These are phyloP conservation scores for Thelonectria discophora DNA, from an alignment of 2,329 filamentous ascomycete species.

Conservation along the genomic window DNA sequence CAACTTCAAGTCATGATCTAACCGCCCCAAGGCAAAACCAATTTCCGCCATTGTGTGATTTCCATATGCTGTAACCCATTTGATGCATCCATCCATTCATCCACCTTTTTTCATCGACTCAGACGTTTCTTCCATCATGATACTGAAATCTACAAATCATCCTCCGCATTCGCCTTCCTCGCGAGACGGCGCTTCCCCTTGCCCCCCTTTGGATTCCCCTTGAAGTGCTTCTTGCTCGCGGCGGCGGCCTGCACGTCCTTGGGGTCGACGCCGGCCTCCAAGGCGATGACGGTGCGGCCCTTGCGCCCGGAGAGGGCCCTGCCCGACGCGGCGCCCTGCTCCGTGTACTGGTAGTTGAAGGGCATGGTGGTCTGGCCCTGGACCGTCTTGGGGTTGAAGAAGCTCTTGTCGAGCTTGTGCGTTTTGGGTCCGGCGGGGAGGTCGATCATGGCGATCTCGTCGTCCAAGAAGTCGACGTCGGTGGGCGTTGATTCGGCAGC, in stretches of 20 bases:
- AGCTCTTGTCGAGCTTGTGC: conserved; percentile 81
- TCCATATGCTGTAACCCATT: conserved; percentile 59
- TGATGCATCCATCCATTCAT: conserved; percentile 56
- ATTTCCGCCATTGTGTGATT: conserved; percentile 30
- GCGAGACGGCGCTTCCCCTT: conserved; percentile 58
- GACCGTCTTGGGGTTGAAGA: conserved; percentile 76
- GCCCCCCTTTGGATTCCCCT: conserved; percentile 72
- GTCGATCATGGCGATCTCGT: conserved; percentile 58
- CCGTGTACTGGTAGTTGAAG: conserved; percentile 88
- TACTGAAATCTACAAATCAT: conserved; percentile 27
- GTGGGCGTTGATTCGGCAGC: conserved; percentile 42
- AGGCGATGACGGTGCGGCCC: conserved; percentile 77
- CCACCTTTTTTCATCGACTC: conserved; percentile 61
- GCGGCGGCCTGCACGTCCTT: conserved; percentile 73
- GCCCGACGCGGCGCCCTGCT: conserved; percentile 70
- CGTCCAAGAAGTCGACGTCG: conserved; percentile 38
- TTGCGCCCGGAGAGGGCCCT: conserved; percentile 87
- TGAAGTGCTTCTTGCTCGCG: conserved; percentile 91
- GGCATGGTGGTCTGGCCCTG: conserved; percentile 78
- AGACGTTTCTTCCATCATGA: background rate
- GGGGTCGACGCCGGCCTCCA: conserved; percentile 86
- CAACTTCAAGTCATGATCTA: conserved; percentile 24
- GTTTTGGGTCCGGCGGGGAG: conserved; percentile 76
- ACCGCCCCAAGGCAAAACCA: conserved; percentile 30
- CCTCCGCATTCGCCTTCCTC: conserved; percentile 31